phyloP scores from a whole-genome alignment of 257 asterid genomes.

The Fraxinus quadrangulata region DNA sequence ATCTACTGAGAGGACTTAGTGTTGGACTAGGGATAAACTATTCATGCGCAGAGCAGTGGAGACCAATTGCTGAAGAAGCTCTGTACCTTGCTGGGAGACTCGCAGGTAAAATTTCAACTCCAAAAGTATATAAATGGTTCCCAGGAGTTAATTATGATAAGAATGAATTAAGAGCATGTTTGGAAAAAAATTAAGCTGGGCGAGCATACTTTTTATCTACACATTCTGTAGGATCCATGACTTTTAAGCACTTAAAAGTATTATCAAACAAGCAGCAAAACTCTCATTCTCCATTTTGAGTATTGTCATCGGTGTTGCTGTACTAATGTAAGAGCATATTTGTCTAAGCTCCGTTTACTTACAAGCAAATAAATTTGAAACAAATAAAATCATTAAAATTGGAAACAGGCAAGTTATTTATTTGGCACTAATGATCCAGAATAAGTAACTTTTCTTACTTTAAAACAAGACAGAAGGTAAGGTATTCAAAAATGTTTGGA shows the following conservation, averaged over 20 bases:
- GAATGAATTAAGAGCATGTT: neutral
- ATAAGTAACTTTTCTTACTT: neutral
- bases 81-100: conserved; percentile 71
- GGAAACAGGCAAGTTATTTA: neutral
- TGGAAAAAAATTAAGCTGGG: no score
- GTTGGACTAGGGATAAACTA: conserved; percentile 92
- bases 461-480: neutral
- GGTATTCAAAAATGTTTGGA: neutral
- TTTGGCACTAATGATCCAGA: neutral
- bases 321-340: neutral
- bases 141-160: neutral
- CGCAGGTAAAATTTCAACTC: conserved; percentile 39
- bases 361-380: neutral
- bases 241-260: no score
- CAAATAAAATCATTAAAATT: no score
- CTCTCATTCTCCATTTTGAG: neutral
- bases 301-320: neutral
- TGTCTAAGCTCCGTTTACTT: neutral
- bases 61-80: conserved; percentile 93
- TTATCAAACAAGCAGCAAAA: no score
- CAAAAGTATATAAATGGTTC: neutral
- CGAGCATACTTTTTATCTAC: no score
- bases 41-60: conserved; percentile 97
- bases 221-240: no score
- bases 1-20: conserved; percentile 90